Evolutionary conservation across 2,329 filamentous ascomycete genomes (phyloP).

Genomic region (Cordyceps sp.): DNA sequence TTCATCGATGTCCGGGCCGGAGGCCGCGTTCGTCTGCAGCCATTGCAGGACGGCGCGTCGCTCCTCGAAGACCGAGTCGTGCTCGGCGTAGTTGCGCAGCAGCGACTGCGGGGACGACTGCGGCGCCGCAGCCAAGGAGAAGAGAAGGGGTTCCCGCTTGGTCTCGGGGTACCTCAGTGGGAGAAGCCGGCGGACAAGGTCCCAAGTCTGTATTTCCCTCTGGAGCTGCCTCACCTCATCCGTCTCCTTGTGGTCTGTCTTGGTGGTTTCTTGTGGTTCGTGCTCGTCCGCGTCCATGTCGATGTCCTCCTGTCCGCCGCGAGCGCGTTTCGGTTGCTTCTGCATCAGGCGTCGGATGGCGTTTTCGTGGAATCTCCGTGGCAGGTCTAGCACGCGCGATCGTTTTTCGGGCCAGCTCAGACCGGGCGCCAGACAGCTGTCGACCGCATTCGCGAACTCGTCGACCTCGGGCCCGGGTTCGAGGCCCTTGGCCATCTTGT

Average conservation of each 20-base stretch:
- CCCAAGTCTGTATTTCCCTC: conserved; percentile 81
- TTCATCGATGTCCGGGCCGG: conserved; percentile 55
- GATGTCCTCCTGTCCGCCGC: conserved; percentile 24
- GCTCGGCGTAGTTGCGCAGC: conserved; percentile 55
- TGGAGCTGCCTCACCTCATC: conserved; percentile 40
- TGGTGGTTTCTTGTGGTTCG: neutral
- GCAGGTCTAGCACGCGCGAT: conserved; percentile 49
- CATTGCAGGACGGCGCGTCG: conserved; percentile 69
- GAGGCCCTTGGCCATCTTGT: conserved; percentile 19
- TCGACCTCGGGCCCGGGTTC: conserved; percentile 69
- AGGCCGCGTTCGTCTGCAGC: conserved; percentile 63
- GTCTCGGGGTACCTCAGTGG: conserved; percentile 43
- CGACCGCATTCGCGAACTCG: conserved; percentile 67
- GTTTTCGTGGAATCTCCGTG: conserved; percentile 39
- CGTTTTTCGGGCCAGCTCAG: conserved; percentile 36
- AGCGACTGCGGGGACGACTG: conserved; percentile 18
- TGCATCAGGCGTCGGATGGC: conserved; percentile 19
- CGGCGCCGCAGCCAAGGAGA: conserved; percentile 10
- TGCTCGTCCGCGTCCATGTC: conserved; percentile 41
- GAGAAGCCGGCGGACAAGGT: conserved; percentile 61
- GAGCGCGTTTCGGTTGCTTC: conserved; percentile 11
- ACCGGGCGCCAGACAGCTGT: conserved; percentile 47
- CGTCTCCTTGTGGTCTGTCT: conserved; percentile 1
- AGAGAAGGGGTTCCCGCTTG: conserved; percentile 10
- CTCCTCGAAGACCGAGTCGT: conserved; percentile 59